Evolutionary conservation across 2,329 filamentous ascomycete species (phyloP).

Genomic region (Geoglossum cookeanum): DNA sequence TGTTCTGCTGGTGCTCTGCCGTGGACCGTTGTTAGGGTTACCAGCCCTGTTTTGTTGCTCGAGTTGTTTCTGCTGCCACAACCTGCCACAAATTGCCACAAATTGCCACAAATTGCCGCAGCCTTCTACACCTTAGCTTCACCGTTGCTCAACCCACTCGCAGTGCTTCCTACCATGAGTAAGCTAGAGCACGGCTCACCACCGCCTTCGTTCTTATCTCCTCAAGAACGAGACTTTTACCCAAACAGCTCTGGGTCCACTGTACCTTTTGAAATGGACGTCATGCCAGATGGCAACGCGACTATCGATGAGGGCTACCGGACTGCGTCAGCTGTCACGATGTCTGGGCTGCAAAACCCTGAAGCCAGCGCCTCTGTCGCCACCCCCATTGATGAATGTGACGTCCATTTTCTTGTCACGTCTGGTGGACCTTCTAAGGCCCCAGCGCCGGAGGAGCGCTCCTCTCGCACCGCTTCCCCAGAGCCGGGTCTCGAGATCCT

Average conservation of each 20-base stretch:
- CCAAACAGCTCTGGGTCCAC: neutral
- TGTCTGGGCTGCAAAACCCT: neutral
- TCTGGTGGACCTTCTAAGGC: slow-evolving; percentile 6
- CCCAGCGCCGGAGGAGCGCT: neutral
- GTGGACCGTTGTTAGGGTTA: neutral
- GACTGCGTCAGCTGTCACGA: neutral
- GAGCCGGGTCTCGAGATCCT: slow-evolving; percentile 30
- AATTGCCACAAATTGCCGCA: neutral
- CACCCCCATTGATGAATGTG: neutral
- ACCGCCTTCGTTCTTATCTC: neutral
- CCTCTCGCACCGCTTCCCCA: slow-evolving; percentile 9
- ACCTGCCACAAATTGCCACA: no score
- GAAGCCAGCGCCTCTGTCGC: neutral
- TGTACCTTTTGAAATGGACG: neutral
- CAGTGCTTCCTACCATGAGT: no score
- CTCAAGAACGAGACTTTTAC: neutral
- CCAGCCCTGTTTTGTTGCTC: neutral
- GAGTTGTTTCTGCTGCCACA: neutral
- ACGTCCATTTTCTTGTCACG: slow-evolving; percentile 8
- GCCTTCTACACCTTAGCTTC: neutral
- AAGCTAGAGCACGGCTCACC: neutral
- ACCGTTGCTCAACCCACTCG: no score
- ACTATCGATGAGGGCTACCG: slow-evolving; percentile 1
- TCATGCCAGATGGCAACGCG: neutral
- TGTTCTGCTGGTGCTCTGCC: neutral